phyloP scores from a whole-genome alignment of 2,329 filamentous ascomycete species.

The Exophiala xenobiotica region DNA sequence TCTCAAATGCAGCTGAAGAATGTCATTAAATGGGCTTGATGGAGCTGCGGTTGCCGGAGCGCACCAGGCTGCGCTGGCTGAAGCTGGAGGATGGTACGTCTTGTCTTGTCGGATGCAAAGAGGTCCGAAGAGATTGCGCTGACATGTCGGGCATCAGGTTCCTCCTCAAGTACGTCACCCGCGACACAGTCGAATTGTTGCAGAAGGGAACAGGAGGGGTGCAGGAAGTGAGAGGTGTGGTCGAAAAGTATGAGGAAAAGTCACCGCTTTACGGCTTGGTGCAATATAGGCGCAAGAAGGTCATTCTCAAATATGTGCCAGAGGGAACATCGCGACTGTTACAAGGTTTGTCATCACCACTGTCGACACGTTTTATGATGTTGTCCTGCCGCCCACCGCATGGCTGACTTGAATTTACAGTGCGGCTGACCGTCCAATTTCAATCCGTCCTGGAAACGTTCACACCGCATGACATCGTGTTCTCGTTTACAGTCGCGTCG shows the following conservation, averaged over 20 bases:
- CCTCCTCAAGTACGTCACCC: conserved; percentile 82
- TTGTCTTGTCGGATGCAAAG: not conserved
- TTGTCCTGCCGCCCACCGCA: not conserved
- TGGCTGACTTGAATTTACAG: conserved; percentile 48
- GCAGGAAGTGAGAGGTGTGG: conserved; percentile 74
- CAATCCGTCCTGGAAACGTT: conserved; percentile 65
- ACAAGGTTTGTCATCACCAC: conserved; percentile 65
- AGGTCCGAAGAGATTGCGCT: conserved; percentile 5
- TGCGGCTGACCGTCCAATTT: conserved; percentile 73
- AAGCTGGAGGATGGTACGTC: conserved; percentile 91
- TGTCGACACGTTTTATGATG: not conserved
- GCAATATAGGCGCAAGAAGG: conserved; percentile 83
- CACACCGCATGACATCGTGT: conserved; percentile 80
- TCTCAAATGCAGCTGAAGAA: conserved; percentile 36
- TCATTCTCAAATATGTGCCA: conserved; percentile 88
- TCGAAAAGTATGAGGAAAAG: conserved; percentile 75
- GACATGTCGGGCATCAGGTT: conserved; percentile 62
- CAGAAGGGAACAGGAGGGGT: conserved; percentile 77
- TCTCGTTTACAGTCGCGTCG: conserved; percentile 70
- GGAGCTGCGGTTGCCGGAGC: conserved; percentile 70
- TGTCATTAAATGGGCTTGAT: conserved; percentile 32
- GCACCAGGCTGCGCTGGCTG: conserved; percentile 73
- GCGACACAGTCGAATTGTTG: conserved; percentile 82
- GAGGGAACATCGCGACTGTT: conserved; percentile 86
- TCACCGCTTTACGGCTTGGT: conserved; percentile 91